phyloP scores from a whole-genome alignment of 2,329 filamentous ascomycete genomes.

The Trichoderma sp. region DNA sequence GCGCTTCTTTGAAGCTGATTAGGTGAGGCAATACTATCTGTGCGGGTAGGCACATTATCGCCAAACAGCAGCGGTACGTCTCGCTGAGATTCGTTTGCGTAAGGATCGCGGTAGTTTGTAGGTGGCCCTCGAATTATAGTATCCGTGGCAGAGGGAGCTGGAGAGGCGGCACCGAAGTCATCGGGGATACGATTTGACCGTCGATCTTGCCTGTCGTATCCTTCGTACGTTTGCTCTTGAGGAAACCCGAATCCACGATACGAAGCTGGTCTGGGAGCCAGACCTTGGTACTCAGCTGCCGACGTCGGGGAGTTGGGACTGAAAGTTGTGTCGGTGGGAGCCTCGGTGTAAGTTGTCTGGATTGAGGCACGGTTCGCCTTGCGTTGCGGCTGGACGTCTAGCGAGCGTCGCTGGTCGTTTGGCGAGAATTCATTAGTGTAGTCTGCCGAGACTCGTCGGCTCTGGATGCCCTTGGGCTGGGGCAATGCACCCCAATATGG shows the following conservation, averaged over 20 bases:
- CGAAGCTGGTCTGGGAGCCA: constrained; percentile 59
- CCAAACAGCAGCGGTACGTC: constrained; percentile 21
- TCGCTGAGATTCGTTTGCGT: constrained; percentile 28
- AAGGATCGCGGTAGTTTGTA: constrained; percentile 52
- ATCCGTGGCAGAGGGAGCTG: constrained; percentile 56
- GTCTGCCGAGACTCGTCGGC: constrained; percentile 36
- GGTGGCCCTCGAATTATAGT: constrained; percentile 55
- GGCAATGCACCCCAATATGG: constrained; percentile 61
- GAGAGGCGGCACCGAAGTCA: constrained; percentile 35
- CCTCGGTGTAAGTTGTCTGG: constrained; percentile 55
- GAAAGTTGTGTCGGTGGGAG: constrained; percentile 56
- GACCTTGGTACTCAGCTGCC: constrained; percentile 49
- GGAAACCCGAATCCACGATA: constrained; percentile 49
- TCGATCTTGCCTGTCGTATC: constrained; percentile 21
- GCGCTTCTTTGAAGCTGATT: constrained; percentile 39
- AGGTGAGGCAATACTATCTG: constrained; percentile 24
- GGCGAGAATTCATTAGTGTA: constrained; percentile 29
- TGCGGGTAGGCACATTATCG: constrained; percentile 26
- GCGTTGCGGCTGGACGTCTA: constrained; percentile 40
- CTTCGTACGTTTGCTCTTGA: constrained; percentile 39
- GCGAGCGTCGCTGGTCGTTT: constrained; percentile 33
- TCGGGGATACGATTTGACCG: constrained; percentile 30
- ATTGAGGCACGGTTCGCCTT: constrained; percentile 52
- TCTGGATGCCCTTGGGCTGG: constrained; percentile 41
- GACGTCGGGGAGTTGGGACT: constrained; percentile 57